Evolutionary conservation across 306 rosid genomes (phyloP).

Genomic region (Urtica urens): DNA sequence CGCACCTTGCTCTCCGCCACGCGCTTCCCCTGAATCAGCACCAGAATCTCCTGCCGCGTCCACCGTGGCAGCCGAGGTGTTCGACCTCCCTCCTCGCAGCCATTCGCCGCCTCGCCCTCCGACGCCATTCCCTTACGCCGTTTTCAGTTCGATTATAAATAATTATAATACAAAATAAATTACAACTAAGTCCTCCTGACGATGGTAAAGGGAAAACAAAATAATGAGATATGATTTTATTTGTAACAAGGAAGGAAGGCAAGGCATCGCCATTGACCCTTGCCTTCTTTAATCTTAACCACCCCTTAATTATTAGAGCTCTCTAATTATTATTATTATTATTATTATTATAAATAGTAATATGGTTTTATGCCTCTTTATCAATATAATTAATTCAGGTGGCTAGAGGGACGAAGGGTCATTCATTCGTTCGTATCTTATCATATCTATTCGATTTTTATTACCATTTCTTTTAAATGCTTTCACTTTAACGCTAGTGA

Average conservation of each 20-base stretch:
- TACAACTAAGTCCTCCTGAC: too few relatives aligned
- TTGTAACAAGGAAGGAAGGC: too few relatives aligned
- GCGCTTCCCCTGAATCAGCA: constrained; percentile 72
- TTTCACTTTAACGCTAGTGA: too few relatives aligned
- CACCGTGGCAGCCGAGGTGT: constrained; percentile 83
- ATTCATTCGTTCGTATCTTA: constrained; percentile 36
- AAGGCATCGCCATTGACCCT: constrained; percentile 44
- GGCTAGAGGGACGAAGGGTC: constrained; percentile 39
- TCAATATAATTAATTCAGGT: constrained; percentile 37
- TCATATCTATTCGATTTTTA: neutral
- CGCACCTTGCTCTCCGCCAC: constrained; percentile 68
- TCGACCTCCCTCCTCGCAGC: constrained; percentile 52
- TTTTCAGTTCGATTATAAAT: too few relatives aligned
- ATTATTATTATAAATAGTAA: too few relatives aligned
- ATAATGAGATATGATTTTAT: neutral
- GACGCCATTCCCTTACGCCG: too few relatives aligned
- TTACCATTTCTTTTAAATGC: neutral
- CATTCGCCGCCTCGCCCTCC: constrained; percentile 27
- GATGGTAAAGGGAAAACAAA: neutral
- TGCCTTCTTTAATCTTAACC: too few relatives aligned
- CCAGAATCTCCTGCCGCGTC: constrained; percentile 93
- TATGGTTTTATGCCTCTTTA: too few relatives aligned
- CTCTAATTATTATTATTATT: too few relatives aligned
- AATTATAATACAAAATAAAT: neutral
- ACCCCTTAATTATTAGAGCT: too few relatives aligned